Base-by-base conservation (phyloP, 2,329 filamentous ascomycete species). In the Polychaeton citri region DNA sequence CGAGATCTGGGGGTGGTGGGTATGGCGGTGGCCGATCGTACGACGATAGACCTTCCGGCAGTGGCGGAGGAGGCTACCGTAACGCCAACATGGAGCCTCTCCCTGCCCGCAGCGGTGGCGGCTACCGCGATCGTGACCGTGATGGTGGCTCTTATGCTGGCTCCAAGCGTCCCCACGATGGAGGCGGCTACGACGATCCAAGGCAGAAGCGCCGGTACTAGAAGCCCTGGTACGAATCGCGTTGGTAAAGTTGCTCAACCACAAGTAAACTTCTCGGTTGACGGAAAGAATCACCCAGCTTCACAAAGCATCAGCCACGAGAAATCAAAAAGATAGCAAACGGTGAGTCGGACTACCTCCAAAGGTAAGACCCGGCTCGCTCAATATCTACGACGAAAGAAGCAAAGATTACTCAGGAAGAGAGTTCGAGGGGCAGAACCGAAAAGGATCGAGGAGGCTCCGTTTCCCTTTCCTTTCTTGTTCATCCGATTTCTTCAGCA, bases 61-160 rank as follows among this genome's bases (percentile, higher is more conserved):
- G n/a, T 28, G 50, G 50, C 17, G 38, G 55, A 28, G 56, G 62
- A 32, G 59, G 59, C 32, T 56, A 60, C 24, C 50, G 50, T 30
- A 82, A 82, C 46, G 82, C 82, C 64, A 90, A 92, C 62, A 80
- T 81, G 60, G 85, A 92, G 58, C 84, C 83, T 42, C 74, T 90
- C 55, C 78, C 81, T 52, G 74, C 76, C 36, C 63, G 76, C 51
- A 75, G 79, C 45, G 66, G 67, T 57, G n/a, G n/a, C n/a, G 68
- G 69, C 48, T 63, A 64, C 49, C 59, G 67, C 42, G 66, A 72
- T 43, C 64, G 71, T 9, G 50, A 51, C 20, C 42, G 50, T 49
- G 63, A 66, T 43, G 51, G 54, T 33, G 39, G 45, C 38, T 60
- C 64, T 44, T 63, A 68, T 34, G 68, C 74, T 46, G 71, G 69